A percentile compares a stretch with the other conserved stretches of the same genome.
phyloP scores from a whole-genome alignment of 108 stramenopile species.

The Conticribra guillardii region DNA sequence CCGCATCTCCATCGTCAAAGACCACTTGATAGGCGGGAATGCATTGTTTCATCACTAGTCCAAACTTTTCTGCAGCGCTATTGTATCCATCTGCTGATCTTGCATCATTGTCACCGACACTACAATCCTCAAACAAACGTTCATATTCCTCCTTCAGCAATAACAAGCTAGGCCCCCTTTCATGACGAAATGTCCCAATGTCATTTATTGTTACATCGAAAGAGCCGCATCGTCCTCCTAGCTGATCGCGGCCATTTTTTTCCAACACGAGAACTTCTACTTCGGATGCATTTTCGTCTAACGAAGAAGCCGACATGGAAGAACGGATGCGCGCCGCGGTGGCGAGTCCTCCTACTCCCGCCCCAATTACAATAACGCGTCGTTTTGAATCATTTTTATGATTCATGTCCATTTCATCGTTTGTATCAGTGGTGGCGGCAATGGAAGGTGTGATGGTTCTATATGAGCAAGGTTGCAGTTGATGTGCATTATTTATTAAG shows the following conservation, averaged over 20 bases:
- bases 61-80: slow-evolving; percentile 51
- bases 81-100: background rate
- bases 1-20: slow-evolving; percentile 77
- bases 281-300: too few species aligned
- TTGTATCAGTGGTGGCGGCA: too few species aligned
- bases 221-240: slow-evolving; percentile 76
- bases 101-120: background rate
- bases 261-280: slow-evolving; percentile 63
- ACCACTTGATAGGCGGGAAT: slow-evolving; percentile 83
- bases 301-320: too few species aligned
- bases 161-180: slow-evolving; percentile 77
- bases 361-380: slow-evolving; percentile 66
- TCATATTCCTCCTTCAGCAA: slow-evolving; percentile 68
- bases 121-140: slow-evolving; percentile 63
- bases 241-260: slow-evolving; percentile 44
- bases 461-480: too few species aligned
- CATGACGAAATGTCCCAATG: slow-evolving; percentile 74
- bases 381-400: background rate
- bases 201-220: slow-evolving; percentile 54
- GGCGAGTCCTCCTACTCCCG: slow-evolving; percentile 72
- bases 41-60: slow-evolving; percentile 71
- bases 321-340: slow-evolving; percentile 56
- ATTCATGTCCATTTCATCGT: too few species aligned
- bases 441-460: too few species aligned
- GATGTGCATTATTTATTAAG: too few species aligned